Base-by-base conservation (phyloP, 495 filamentous ascomycete species). In the Penicillium salamii region DNA sequence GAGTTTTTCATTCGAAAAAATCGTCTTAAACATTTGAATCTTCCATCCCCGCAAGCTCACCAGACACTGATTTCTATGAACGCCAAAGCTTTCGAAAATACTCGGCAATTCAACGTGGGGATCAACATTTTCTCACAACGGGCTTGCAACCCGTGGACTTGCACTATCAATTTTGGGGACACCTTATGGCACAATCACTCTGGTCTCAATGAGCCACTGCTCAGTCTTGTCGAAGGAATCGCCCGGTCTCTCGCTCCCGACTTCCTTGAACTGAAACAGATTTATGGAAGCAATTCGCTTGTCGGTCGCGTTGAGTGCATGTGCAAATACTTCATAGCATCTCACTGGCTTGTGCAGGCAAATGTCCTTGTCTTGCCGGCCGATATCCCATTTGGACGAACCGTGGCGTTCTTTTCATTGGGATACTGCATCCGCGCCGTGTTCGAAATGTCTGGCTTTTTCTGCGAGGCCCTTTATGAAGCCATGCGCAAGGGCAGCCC, bases 381-480 rank as follows among this genome's bases (percentile, higher is more conserved):
- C 12, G 40, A 52, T 13, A 11, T 50, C 14, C 26, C 9, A 3
- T 18, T 19, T 2, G 54, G 44, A 15, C 43, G 52, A 17, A 37
- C 55, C 1, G 19, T 45, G 0, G 35, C 52, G 31, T 54, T 53
- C 20, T 48, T 42, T 21, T n/a, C 56, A 0, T 29, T 62, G 18
- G 24, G 34, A n/a, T 14, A 34, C 17, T 53, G 36, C 28, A 24
- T 36, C 12, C 34, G 23, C 3, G 31, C 21, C 6, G 33, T 62
- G 1, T 49, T 21, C 14, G 21, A 54, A 2, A 24, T 26, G 24
- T 59, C 59, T 15, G 11, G 31, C 9, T 14, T 13, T 0, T 51
- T 62, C 37, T 54, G 41, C 21, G 14, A 26, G 13, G n/a, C 5
- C 1, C 32, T 62, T 8, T 53, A 40, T 14, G 35, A 35, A 1